These are phyloP conservation scores for Triadica sebifera DNA, from an alignment of 345 rosid species.

Conservation along the genomic window DNA sequence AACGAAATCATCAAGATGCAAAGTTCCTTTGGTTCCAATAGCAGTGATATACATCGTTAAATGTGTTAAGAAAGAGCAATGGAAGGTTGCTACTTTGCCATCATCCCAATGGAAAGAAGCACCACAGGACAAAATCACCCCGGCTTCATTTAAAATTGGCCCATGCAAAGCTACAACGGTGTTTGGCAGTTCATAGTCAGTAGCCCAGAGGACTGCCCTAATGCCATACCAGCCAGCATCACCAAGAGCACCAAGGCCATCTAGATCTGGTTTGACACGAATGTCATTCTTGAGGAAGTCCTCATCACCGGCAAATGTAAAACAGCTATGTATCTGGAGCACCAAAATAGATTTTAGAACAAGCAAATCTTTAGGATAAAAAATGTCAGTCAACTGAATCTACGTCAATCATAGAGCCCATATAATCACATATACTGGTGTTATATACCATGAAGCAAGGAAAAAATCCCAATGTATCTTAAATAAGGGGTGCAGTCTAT, in stretches of 20 bases:
- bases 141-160: conserved; percentile 52
- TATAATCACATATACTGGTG: not conserved
- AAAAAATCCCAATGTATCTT: no score
- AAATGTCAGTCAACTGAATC: not conserved
- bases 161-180: conserved; percentile 49
- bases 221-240: conserved; percentile 89
- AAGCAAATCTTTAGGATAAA: not conserved
- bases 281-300: conserved; percentile 60
- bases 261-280: conserved; percentile 85
- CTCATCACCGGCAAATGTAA: conserved; percentile 47
- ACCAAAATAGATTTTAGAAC: not conserved
- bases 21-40: conserved; percentile 59
- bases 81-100: conserved; percentile 54
- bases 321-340: conserved; percentile 57
- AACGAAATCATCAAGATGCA: conserved; percentile 62
- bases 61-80: conserved; percentile 73
- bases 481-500: no score
- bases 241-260: conserved; percentile 79
- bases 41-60: conserved; percentile 74
- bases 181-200: conserved; percentile 63
- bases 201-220: conserved; percentile 53
- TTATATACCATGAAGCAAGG: not conserved
- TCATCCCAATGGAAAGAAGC: conserved; percentile 71
- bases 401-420: not conserved
- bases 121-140: conserved; percentile 65